These are phyloP conservation scores for Carex arenaria DNA, from an alignment of 202 grass and related monocot genomes.

Conservation along the genomic window DNA sequence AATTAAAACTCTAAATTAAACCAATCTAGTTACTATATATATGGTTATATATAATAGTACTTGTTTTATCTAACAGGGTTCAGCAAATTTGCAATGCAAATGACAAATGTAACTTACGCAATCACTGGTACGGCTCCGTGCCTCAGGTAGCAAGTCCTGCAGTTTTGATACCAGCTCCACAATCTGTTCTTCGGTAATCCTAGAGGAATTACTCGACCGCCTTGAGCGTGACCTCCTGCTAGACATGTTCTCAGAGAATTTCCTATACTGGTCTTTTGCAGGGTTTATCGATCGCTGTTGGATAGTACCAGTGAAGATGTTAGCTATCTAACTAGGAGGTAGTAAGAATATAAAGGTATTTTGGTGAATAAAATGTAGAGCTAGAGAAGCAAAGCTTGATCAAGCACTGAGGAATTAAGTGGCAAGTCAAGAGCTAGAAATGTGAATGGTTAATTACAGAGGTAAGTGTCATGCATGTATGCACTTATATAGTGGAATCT, in stretches of 20 bases:
- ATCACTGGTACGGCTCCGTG: conserved; percentile 37
- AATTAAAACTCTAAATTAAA: background rate
- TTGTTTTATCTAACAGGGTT: background rate
- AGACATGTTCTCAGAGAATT: conserved; percentile 42
- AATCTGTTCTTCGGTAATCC: conserved; percentile 81
- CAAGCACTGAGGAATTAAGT: background rate
- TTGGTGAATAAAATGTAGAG: conserved; percentile 20
- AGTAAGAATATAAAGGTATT: background rate
- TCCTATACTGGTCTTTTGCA: background rate
- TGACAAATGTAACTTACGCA: conserved; percentile 35
- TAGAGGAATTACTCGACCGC: conserved; percentile 35
- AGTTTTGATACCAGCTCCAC: conserved; percentile 80
- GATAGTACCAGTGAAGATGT: background rate
- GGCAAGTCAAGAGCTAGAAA: background rate
- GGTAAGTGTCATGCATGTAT: conserved; percentile 5
- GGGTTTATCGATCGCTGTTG: background rate
- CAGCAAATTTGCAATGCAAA: background rate
- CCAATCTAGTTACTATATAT: background rate
- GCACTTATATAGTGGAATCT: conserved; percentile 43
- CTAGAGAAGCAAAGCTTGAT: conserved; percentile 2
- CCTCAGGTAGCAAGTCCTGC: conserved; percentile 66
- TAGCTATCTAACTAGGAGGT: background rate
- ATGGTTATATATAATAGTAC: background rate
- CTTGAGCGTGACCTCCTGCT: conserved; percentile 68
- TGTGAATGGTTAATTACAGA: background rate